Percentiles rank a stretch among this genome's conserved stretches.
Conservation (phyloP, 352 stramenopile species). For the Pythium biforme region DNA sequence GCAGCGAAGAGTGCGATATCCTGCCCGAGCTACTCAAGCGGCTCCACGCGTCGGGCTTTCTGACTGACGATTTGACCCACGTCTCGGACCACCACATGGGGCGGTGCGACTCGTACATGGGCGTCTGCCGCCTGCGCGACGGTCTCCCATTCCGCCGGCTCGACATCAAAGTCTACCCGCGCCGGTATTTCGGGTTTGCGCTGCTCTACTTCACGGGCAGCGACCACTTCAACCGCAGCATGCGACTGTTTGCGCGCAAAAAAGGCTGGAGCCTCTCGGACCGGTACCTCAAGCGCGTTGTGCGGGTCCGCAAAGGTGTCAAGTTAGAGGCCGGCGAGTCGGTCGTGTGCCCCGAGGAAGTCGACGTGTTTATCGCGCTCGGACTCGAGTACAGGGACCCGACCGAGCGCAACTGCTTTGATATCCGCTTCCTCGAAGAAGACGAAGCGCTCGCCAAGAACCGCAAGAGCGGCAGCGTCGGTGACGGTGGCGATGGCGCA, state of each 20-base stretch:
- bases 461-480: slow-evolving; percentile 10
- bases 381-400: slow-evolving; percentile 84
- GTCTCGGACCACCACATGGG: slow-evolving; percentile 50
- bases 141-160: slow-evolving; percentile 61
- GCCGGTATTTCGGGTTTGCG: slow-evolving; percentile 75
- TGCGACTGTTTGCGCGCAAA: slow-evolving; percentile 77
- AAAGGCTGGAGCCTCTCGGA: slow-evolving; percentile 81
- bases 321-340: slow-evolving; percentile 65
- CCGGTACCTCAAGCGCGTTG: slow-evolving; percentile 56
- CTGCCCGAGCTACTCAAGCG: slow-evolving; percentile 61
- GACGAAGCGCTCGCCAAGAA: slow-evolving; percentile 61
- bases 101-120: slow-evolving; percentile 85
- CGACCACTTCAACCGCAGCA: slow-evolving; percentile 90
- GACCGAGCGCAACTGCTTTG: slow-evolving; percentile 74
- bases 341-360: slow-evolving; percentile 76
- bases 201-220: slow-evolving; percentile 91
- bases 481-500: not conserved
- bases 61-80: slow-evolving; percentile 77
- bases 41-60: slow-evolving; percentile 60
- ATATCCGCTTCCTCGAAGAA: slow-evolving; percentile 80
- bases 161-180: slow-evolving; percentile 88
- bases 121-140: slow-evolving; percentile 64
- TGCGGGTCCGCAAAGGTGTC: slow-evolving; percentile 46
- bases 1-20: slow-evolving; percentile 65
- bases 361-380: slow-evolving; percentile 84